These are phyloP conservation scores for Exserohilum rostratum DNA, from an alignment of 2,329 filamentous ascomycete genomes.

Conservation along the genomic window DNA sequence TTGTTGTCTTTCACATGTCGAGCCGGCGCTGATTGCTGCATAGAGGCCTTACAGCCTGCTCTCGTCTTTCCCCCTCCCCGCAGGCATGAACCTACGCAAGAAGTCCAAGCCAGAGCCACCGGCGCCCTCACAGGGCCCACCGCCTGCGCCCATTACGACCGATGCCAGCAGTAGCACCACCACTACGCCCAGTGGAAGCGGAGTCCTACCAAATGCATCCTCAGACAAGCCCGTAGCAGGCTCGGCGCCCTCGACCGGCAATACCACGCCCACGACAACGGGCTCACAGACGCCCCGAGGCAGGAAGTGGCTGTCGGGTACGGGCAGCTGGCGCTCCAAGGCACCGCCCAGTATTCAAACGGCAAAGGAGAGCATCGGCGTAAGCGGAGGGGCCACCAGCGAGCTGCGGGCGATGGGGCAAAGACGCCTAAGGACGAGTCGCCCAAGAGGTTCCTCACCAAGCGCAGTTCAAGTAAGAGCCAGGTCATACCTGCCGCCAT, in stretches of 20 bases:
- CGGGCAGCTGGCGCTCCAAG: slow-evolving; percentile 54
- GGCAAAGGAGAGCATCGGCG: slow-evolving; percentile 54
- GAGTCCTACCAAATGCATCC: slow-evolving; percentile 20
- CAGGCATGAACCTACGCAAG: slow-evolving; percentile 50
- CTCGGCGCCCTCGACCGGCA: slow-evolving; percentile 18
- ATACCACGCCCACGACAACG: slow-evolving; percentile 21
- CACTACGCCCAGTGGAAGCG: slow-evolving; percentile 23
- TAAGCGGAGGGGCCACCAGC: slow-evolving; percentile 51
- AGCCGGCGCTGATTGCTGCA: slow-evolving; percentile 12
- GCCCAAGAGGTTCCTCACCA: slow-evolving; percentile 48
- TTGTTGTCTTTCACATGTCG: slow-evolving; percentile 4
- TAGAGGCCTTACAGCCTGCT: slow-evolving; percentile 30
- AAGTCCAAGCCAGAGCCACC: slow-evolving; percentile 49
- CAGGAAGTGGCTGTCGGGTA: slow-evolving; percentile 52
- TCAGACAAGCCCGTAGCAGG: slow-evolving; percentile 21
- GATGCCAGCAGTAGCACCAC: background rate
- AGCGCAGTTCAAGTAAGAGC: slow-evolving; percentile 55
- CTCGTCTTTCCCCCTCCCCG: slow-evolving; percentile 11
- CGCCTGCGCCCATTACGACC: no score
- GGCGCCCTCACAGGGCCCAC: slow-evolving; percentile 33
- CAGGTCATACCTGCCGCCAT: slow-evolving; percentile 52
- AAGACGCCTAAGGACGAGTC: slow-evolving; percentile 37
- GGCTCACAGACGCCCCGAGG: slow-evolving; percentile 31
- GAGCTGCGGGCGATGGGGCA: slow-evolving; percentile 43
- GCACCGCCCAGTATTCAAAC: slow-evolving; percentile 55